phyloP scores from a whole-genome alignment of 2,329 filamentous ascomycete species.

The Penicillium corylophilum region DNA sequence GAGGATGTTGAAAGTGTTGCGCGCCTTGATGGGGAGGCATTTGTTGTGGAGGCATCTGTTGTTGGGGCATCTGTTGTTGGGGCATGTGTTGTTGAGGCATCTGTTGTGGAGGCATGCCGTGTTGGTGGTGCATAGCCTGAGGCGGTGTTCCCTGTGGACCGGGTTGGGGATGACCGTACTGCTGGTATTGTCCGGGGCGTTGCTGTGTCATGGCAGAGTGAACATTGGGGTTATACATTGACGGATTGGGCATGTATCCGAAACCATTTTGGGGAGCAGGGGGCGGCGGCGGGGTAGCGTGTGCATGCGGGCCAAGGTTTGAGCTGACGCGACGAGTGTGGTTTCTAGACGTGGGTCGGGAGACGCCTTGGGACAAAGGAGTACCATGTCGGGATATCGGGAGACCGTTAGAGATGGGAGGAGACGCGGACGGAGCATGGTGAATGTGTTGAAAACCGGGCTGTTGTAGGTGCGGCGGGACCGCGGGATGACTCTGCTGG shows the following conservation, averaged over 20 bases:
- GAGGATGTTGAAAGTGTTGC: slow-evolving; percentile 43
- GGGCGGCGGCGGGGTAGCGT: slow-evolving; percentile 60
- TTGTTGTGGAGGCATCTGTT: slow-evolving; percentile 25
- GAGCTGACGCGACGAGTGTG: slow-evolving; percentile 73
- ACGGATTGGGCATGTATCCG: slow-evolving; percentile 80
- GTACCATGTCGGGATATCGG: slow-evolving; percentile 74
- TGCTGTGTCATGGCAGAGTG: slow-evolving; percentile 47
- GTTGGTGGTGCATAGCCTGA: slow-evolving; percentile 22
- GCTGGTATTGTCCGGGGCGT: slow-evolving; percentile 45
- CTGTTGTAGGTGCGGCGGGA: slow-evolving; percentile 69
- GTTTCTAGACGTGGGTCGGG: slow-evolving; percentile 76
- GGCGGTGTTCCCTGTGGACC: slow-evolving; percentile 36
- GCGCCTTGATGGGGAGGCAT: slow-evolving; percentile 43
- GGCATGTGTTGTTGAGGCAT: slow-evolving; percentile 27
- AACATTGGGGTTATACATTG: slow-evolving; percentile 74
- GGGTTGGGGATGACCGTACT: slow-evolving; percentile 44
- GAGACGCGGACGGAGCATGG: slow-evolving; percentile 83
- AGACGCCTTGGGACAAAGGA: slow-evolving; percentile 73
- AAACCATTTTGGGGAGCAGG: slow-evolving; percentile 62
- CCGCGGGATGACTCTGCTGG: slow-evolving; percentile 55
- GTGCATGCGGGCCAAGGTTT: slow-evolving; percentile 66
- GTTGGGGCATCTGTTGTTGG: slow-evolving; percentile 25
- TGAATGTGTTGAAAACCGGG: slow-evolving; percentile 75
- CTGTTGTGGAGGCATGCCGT: slow-evolving; percentile 25
- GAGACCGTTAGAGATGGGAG: slow-evolving; percentile 77